These are phyloP conservation scores for Blastomyces silverae DNA, from an alignment of 2,329 filamentous ascomycete genomes.

Conservation along the genomic window DNA sequence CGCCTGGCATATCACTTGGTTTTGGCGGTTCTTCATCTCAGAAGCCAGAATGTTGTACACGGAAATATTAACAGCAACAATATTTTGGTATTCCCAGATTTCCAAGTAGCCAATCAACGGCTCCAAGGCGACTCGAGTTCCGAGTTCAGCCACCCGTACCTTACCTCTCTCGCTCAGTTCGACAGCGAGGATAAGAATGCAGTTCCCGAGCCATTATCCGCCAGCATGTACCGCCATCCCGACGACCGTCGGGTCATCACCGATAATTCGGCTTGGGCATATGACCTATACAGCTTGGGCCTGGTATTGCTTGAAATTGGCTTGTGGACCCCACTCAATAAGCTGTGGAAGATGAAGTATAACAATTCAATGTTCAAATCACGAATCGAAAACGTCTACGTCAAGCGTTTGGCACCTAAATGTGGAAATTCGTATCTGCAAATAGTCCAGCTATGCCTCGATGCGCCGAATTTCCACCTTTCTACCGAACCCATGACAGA, in stretches of 20 bases:
- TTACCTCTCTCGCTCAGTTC: conserved; percentile 55
- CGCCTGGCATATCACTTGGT: conserved; percentile 54
- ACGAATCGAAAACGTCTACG: conserved; percentile 56
- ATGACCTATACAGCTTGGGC: conserved; percentile 57
- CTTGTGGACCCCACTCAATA: conserved; percentile 56
- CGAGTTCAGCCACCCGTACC: conserved; percentile 50
- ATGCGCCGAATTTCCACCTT: conserved; percentile 48
- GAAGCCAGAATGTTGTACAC: conserved; percentile 52
- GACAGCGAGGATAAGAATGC: conserved; percentile 45
- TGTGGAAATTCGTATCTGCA: conserved; percentile 59
- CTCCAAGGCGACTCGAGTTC: conserved; percentile 19
- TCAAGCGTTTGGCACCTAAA: conserved; percentile 55
- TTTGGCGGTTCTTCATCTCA: conserved; percentile 51
- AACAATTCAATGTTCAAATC: conserved; percentile 56
- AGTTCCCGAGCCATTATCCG: conserved; percentile 40
- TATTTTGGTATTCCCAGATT: conserved; percentile 50
- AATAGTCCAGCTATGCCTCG: conserved; percentile 55
- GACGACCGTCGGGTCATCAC: conserved; percentile 39
- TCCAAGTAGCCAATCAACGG: conserved; percentile 32
- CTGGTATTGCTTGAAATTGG: conserved; percentile 58
- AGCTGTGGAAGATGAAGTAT: conserved; percentile 60
- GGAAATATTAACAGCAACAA: conserved; percentile 61
- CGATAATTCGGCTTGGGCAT: conserved; percentile 39
- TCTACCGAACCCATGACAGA: conserved; percentile 40
- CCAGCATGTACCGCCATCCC: conserved; percentile 57